Percentiles rank a stretch among this genome's conserved stretches.
Evolutionary conservation across 2,329 filamentous ascomycete species (phyloP).

Genomic region (Emmonsia crescens): DNA sequence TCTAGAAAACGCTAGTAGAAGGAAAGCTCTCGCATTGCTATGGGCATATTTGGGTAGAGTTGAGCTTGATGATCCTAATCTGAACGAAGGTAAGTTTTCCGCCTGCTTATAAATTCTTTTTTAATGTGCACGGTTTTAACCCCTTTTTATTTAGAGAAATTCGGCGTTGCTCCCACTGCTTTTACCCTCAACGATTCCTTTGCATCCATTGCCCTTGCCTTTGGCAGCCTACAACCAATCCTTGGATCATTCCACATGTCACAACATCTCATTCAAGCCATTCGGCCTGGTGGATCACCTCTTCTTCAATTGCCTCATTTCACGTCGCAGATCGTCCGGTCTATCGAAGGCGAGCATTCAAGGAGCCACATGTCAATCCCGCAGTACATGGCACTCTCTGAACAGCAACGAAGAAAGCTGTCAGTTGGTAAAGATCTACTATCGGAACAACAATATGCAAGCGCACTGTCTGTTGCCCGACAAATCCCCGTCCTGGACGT

Average conservation of each 20-base stretch:
- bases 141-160: conserved; percentile 52
- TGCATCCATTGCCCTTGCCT: conserved; percentile 75
- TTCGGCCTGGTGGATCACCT: conserved; percentile 72
- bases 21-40: conserved; percentile 78
- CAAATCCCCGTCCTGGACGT: conserved; percentile 77
- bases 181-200: conserved; percentile 78
- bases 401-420: conserved; percentile 59
- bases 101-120: neutral
- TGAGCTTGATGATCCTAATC: conserved; percentile 64
- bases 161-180: conserved; percentile 77
- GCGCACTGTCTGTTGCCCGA: conserved; percentile 63
- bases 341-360: conserved; percentile 46
- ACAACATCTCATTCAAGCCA: conserved; percentile 81
- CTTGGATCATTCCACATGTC: conserved; percentile 70
- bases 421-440: conserved; percentile 61
- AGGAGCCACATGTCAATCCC: conserved; percentile 70
- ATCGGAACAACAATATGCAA: conserved; percentile 63
- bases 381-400: conserved; percentile 76
- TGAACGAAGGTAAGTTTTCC: conserved; percentile 52
- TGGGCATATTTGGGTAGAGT: conserved; percentile 93
- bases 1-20: conserved; percentile 65
- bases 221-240: conserved; percentile 71
- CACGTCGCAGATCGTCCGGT: conserved; percentile 47
- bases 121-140: neutral
- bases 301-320: conserved; percentile 87